Base-by-base conservation (phyloP, 2,329 filamentous ascomycete genomes). In the Aspergillus sp. region DNA sequence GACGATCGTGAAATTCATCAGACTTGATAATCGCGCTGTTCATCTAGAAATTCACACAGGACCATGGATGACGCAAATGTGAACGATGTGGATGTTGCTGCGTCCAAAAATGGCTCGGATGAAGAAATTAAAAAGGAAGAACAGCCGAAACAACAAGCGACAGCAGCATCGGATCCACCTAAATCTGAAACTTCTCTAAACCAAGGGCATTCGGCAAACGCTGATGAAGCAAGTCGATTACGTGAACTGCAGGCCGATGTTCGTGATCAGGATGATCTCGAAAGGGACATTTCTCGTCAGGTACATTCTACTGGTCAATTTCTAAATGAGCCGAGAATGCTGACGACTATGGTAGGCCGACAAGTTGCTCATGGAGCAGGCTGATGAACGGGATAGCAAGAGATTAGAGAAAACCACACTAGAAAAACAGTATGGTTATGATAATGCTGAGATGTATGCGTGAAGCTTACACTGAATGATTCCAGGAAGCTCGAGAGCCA, bases 201-300 rank as follows among this genome's bases (percentile, higher is more conserved):
- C 25, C 48, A 51, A 43, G 56, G 53, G 45, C 52, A 55, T 9
- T 51, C 61, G 30, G 55, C 48, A 19, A 53, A 41, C 17, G 57
- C 59, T 60, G 85, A 87, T 63, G 88, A 91, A 69, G 83, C 84
- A 45, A 81, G 82, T 55, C 84, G 85, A 19, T 78, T 92, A 28
- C 81, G 82, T 59, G 84, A 84, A 47, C 78, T 92, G 43, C 87
- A 89, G 4, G 85, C 87, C 55, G 84, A 88, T 60, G 87, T 95
- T 21, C 87, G 91, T 59, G 88, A 97, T 69, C 94, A 98, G 74
- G 89, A 93, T 78, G 93, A 97, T 61, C 80, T 98, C 19, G 94
- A 97, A 76, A 85, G 92, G 63, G 92, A 97, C 70, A 96, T 98
- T 64, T 84, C 85, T 28, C 81, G 82, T 48, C 84, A 89, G 74